Conservation (phyloP, 108 stramenopile species). For the Mediolabrus comicus region DNA sequence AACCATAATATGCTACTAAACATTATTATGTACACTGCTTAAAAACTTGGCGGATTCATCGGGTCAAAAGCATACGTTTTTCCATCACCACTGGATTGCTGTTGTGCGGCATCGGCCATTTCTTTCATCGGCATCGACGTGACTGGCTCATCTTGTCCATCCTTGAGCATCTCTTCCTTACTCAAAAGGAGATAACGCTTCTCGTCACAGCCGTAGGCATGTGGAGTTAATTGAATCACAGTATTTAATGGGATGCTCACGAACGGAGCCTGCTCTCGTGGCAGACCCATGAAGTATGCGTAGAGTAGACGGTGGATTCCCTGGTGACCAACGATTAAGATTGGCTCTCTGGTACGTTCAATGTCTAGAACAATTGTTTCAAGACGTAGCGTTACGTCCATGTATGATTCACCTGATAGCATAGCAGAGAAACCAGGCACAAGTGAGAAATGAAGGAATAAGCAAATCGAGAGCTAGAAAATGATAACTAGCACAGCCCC, state of each 20-base stretch:
- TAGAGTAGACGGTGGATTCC: constrained; percentile 97
- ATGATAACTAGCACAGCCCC: background rate
- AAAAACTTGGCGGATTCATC: constrained; percentile 50
- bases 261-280: constrained; percentile 95
- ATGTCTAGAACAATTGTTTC: constrained; percentile 98
- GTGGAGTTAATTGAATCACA: constrained; percentile 94
- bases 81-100: background rate
- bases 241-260: constrained; percentile 97
- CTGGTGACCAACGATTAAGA: constrained; percentile 96
- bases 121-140: constrained; percentile 76
- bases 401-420: constrained; percentile 91
- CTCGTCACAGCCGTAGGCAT: constrained; percentile 95
- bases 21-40: background rate
- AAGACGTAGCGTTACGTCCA: constrained; percentile 96
- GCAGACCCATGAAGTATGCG: constrained; percentile 97
- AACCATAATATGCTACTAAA: background rate
- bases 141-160: constrained; percentile 91
- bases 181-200: constrained; percentile 87
- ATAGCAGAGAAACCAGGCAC: background rate
- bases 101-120: constrained; percentile 2
- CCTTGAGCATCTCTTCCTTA: constrained; percentile 87
- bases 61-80: constrained; percentile 18
- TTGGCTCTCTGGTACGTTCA: constrained; percentile 95
- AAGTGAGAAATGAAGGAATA: background rate
- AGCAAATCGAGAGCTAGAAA: background rate